A percentile compares a stretch with the other conserved stretches of the same genome.
Conservation (phyloP, 2,329 filamentous ascomycete species). For the Calonectria pseudoturangicola region DNA sequence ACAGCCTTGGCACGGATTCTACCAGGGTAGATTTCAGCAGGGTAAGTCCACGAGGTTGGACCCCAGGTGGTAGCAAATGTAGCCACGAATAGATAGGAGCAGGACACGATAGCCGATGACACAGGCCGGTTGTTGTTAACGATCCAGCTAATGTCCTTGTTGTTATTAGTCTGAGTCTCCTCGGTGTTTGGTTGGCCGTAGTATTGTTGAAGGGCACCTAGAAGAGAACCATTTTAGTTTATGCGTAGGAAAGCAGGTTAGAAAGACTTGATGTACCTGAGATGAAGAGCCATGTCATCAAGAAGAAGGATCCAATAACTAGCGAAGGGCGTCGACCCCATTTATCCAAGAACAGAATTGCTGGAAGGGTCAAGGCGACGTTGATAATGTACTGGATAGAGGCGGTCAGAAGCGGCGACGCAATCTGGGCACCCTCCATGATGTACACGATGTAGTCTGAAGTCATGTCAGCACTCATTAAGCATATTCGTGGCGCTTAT, state of each 20-base stretch:
- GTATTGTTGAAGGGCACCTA: constrained; percentile 73
- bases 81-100: constrained; percentile 77
- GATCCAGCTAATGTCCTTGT: constrained; percentile 74
- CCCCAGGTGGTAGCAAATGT: constrained; percentile 64
- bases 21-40: constrained; percentile 67
- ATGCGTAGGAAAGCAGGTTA: background rate
- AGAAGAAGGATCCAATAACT: constrained; percentile 73
- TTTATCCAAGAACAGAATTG: constrained; percentile 76
- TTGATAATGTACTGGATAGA: constrained; percentile 80
- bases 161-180: constrained; percentile 60
- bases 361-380: constrained; percentile 75
- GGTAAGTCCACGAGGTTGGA: constrained; percentile 68
- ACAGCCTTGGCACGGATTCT: constrained; percentile 67
- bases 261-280: constrained; percentile 64
- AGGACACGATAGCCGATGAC: constrained; percentile 77
- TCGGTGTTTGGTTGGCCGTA: constrained; percentile 72
- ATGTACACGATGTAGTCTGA: constrained; percentile 75
- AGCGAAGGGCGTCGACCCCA: constrained; percentile 75
- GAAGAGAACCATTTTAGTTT: background rate
- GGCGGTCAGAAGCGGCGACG: constrained; percentile 74
- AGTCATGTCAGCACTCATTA: constrained; percentile 30
- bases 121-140: constrained; percentile 70
- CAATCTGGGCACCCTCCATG: constrained; percentile 75
- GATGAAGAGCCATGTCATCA: constrained; percentile 78
- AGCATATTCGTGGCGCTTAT: too few relatives aligned